These are phyloP conservation scores for Hyphopichia burtonii DNA, from an alignment of 1,139 yeast species.

Conservation along the genomic window DNA sequence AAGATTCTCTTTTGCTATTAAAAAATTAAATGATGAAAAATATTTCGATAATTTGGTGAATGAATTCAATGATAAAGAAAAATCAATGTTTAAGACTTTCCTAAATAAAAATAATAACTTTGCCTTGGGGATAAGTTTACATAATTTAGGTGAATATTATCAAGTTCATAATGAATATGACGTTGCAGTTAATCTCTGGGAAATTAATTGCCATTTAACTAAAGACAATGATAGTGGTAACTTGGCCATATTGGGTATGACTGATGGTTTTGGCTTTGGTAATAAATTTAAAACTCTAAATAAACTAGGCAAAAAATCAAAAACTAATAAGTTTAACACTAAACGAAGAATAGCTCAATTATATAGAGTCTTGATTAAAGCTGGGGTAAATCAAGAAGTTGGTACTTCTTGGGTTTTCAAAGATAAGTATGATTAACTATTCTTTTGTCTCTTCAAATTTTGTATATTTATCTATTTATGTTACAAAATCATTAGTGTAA, in stretches of 20 bases:
- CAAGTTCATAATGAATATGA: constrained; percentile 16
- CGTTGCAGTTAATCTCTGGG: constrained; percentile 22
- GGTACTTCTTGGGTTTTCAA: constrained; percentile 21
- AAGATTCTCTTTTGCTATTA: constrained; percentile 15
- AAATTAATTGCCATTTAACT: constrained; percentile 20
- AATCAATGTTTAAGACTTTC: constrained; percentile 10
- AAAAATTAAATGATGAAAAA: constrained; percentile 9
- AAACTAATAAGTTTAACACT: constrained; percentile 17
- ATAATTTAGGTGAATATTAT: constrained; percentile 19
- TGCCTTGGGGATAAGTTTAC: constrained; percentile 17
- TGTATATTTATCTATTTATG: not conserved
- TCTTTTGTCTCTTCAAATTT: not conserved
- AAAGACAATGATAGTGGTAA: constrained; percentile 17
- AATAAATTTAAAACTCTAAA: constrained; percentile 10
- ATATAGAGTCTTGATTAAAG: constrained; percentile 18
- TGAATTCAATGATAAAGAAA: constrained; percentile 5
- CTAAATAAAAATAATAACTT: constrained; percentile 18
- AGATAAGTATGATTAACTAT: constrained; percentile 10
- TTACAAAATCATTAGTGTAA: not conserved
- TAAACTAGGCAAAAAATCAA: constrained; percentile 12
- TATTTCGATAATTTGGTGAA: constrained; percentile 8
- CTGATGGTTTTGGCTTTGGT: constrained; percentile 21
- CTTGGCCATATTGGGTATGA: constrained; percentile 22
- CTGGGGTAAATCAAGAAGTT: constrained; percentile 12
- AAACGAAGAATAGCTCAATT: constrained; percentile 23